Base-by-base conservation (phyloP, 2,329 filamentous ascomycete species). In the Pseudocercospora ulei region DNA sequence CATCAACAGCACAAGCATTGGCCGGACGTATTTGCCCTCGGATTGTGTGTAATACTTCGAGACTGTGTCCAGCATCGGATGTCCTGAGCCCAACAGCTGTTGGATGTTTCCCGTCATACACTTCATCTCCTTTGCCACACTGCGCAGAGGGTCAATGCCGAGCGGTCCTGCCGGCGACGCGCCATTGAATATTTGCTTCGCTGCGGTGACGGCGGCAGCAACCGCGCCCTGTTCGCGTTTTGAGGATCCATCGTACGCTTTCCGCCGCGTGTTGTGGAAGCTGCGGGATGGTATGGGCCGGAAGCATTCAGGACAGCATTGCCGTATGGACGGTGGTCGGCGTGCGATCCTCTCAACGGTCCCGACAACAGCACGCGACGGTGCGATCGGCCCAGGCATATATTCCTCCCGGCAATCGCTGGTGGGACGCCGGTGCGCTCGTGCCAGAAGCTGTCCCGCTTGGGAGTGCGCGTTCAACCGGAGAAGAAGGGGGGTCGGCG, bases 41-140 rank as follows among this genome's bases (percentile, higher is more conserved):
- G 83, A 83, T 56, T 88, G 82, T 13, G 90, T 94, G 63, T 98
- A 98, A 70, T 98, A 98, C 65, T 98, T 98, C 36, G 90, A 86
- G 17, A 87, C 88, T 26, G 84, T 87, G 59, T 96, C 90, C 44
- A 98, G 73, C 29, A 87, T 86, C 0, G 90, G 90, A 59, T 98
- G 88, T 4, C 88, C 88, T 0, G 87, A 95, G 4, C 88, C 88
- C 9, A 96, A 69, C n/a, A 96, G 71, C 58, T 92, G 82, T 45
- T 84, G 75, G 62, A 96, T 93, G 56, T 96, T 94, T 38, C 86
- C 86, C 7, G 83, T 94, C 56, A 96, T 67, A 55, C 87, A 92
- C 64, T 93, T 90, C 78, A 98, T 84, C 69, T 96, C 88, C 65
- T 94, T 92, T 47, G 84, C 88, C 20, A 96, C 87, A 20, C 84